phyloP scores from a whole-genome alignment of 768 basidiomycete species.

The Lepiota subincarnata region DNA sequence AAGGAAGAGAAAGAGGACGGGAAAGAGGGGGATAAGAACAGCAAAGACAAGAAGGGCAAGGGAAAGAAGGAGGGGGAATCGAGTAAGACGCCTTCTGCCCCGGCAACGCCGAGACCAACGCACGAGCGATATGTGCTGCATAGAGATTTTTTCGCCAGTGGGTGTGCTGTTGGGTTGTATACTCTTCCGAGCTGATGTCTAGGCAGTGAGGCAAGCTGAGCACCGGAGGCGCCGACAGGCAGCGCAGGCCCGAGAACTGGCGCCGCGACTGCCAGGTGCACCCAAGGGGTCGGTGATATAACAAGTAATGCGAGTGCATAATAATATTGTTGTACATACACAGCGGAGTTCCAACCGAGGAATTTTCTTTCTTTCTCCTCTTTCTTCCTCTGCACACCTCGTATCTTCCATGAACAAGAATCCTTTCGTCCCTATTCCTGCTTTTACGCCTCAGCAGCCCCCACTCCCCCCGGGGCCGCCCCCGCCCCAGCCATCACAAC shows the following conservation, averaged over 20 bases:
- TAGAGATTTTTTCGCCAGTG: slow-evolving; percentile 69
- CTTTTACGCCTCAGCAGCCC: slow-evolving; percentile 68
- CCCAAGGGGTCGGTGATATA: slow-evolving; percentile 30
- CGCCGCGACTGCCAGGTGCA: slow-evolving; percentile 64
- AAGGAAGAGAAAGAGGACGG: slow-evolving; percentile 35
- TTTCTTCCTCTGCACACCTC: slow-evolving; percentile 1
- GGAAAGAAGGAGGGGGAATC: slow-evolving; percentile 26
- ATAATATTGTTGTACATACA: slow-evolving; percentile 14
- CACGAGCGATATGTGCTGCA: slow-evolving; percentile 83
- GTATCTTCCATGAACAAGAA: slow-evolving; percentile 69
- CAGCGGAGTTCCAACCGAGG: slow-evolving; percentile 11
- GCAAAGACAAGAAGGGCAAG: slow-evolving; percentile 28
- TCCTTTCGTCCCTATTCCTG: slow-evolving; percentile 68
- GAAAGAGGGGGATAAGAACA: slow-evolving; percentile 31
- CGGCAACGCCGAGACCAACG: slow-evolving; percentile 35
- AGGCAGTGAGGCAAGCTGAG: slow-evolving; percentile 66
- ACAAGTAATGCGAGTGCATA: slow-evolving; percentile 7
- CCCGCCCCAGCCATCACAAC: slow-evolving; percentile 60
- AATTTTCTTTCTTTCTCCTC: background rate
- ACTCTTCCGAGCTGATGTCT: background rate
- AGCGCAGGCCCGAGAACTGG: slow-evolving; percentile 64
- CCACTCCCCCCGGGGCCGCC: slow-evolving; percentile 80
- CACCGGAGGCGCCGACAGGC: slow-evolving; percentile 67
- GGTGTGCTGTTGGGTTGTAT: slow-evolving; percentile 17
- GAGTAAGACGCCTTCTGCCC: slow-evolving; percentile 21